A percentile compares a stretch with the other conserved stretches of the same genome.
Evolutionary conservation across 164 flowering plant species (phyloP).

Genomic region (Magnolia changhungtana): DNA sequence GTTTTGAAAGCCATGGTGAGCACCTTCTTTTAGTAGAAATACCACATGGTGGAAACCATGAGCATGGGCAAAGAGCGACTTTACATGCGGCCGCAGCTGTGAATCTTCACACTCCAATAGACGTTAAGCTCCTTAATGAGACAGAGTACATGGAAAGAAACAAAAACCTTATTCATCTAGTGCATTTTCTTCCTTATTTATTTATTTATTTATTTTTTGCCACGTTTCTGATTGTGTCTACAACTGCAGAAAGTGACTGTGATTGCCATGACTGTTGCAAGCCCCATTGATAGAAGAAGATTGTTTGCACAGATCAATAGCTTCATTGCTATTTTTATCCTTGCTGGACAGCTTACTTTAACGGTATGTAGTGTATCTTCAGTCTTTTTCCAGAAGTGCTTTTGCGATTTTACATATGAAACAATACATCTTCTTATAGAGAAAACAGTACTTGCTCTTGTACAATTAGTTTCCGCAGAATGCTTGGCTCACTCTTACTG

Average conservation of each 20-base stretch:
- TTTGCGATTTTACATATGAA: neutral
- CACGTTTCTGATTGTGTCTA: neutral
- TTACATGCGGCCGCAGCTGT: too few relatives aligned
- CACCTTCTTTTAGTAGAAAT: neutral
- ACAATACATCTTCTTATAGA: too few relatives aligned
- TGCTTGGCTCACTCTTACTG: too few relatives aligned
- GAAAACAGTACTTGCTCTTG: too few relatives aligned
- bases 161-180: neutral
- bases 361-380: conserved; percentile 51
- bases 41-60: neutral
- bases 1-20: neutral
- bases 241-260: conserved; percentile 82
- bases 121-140: too few relatives aligned
- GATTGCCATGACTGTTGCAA: conserved; percentile 68
- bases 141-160: too few relatives aligned
- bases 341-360: conserved; percentile 82
- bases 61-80: too few relatives aligned
- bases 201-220: neutral
- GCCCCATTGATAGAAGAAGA: conserved; percentile 69
- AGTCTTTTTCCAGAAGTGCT: neutral
- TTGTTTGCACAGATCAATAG: conserved; percentile 94
- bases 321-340: conserved; percentile 85
- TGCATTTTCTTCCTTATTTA: neutral
- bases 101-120: too few relatives aligned
- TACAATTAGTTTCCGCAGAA: too few relatives aligned